Evolutionary conservation across 805 yeast species (phyloP), one percentile per base, ranked within the genome.

Genomic region (Schwanniomyces yamadae): DNA sequence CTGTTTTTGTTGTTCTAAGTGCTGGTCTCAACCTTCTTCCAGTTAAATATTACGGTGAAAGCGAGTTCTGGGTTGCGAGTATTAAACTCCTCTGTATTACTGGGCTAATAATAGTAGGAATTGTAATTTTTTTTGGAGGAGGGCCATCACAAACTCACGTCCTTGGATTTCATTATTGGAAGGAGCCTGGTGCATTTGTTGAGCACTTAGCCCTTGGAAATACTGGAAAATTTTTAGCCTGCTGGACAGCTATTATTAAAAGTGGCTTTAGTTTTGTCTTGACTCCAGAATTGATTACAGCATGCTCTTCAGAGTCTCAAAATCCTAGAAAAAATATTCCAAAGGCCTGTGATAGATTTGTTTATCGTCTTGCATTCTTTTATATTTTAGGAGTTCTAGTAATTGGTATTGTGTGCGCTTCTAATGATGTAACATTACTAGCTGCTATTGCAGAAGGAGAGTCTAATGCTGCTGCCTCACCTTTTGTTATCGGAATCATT

Each of bases 401-500:
- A 20, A 51, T 56, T 27, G 55, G 57, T 8, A 44, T 54, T 28
- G 46, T 59, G 29, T 43, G 47, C 22, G 58, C 59, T 27, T 52
- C 49, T 39, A 54, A 55, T 40, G 46, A 44, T 31, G 37, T 28
- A 16, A 36, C 23, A 13, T 45, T 38, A 39, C 41, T 44, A 37
- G 44, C 45, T 40, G 44, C 42, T 35, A 40, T 35, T 38, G 36
- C 36, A 33, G 40, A 26, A 33, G 48, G 41, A 36, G 52, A 54
- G 1, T 30, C 49, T 13, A 46, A 41, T 49, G 61, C 60, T 13
- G 60, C 60, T 23, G 78, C 85, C 11, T 78, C 90, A 11, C 95
- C 95, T 0, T 87, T 82, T 51, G 93, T 85, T 34, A 77, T 88
- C 49, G 91, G 64, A 14, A 52, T 60, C 35, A 46, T 48, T 26